Percentiles rank a stretch among this genome's conserved stretches.
Conservation (phyloP, 208 protist genomes). For the Leishmania lainsoni region DNA sequence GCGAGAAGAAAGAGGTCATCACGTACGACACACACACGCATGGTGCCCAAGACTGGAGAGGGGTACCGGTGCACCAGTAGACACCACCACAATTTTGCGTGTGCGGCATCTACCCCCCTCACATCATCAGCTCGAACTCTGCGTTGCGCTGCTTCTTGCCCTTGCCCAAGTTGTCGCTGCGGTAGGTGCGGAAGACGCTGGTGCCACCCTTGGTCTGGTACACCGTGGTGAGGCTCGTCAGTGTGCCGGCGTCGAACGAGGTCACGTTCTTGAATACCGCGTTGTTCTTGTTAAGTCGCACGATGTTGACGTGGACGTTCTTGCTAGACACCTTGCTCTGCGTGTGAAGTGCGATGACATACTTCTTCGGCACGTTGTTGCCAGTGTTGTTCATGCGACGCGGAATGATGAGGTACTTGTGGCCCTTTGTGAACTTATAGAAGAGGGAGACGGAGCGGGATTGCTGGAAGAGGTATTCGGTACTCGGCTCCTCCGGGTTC, state of each 20-base stretch:
- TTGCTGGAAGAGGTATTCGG: conserved; percentile 48
- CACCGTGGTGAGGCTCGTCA: conserved; percentile 32
- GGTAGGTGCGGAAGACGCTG: conserved; percentile 35
- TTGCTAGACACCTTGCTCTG: conserved; percentile 21
- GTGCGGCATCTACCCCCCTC: background rate
- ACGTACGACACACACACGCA: background rate
- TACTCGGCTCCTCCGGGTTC: conserved; percentile 45
- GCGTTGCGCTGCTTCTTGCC: conserved; percentile 45
- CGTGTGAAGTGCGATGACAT: conserved; percentile 39
- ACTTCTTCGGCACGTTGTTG: conserved; percentile 44
- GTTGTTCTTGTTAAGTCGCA: conserved; percentile 35
- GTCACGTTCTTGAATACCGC: conserved; percentile 45
- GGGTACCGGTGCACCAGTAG: background rate
- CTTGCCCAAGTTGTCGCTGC: conserved; percentile 37
- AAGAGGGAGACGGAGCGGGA: conserved; percentile 42
- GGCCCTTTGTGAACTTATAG: conserved; percentile 42
- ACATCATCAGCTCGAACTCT: conserved; percentile 32
- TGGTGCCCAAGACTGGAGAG: background rate
- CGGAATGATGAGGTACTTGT: conserved; percentile 45
- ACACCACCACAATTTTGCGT: background rate
- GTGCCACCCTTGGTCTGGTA: conserved; percentile 42
- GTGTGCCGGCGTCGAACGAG: conserved; percentile 31
- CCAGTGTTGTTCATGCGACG: conserved; percentile 48
- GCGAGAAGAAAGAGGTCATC: background rate
- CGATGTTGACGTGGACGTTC: conserved; percentile 37